Conservation (phyloP, 129 eudicot species). For the Escallonia herrerae region DNA sequence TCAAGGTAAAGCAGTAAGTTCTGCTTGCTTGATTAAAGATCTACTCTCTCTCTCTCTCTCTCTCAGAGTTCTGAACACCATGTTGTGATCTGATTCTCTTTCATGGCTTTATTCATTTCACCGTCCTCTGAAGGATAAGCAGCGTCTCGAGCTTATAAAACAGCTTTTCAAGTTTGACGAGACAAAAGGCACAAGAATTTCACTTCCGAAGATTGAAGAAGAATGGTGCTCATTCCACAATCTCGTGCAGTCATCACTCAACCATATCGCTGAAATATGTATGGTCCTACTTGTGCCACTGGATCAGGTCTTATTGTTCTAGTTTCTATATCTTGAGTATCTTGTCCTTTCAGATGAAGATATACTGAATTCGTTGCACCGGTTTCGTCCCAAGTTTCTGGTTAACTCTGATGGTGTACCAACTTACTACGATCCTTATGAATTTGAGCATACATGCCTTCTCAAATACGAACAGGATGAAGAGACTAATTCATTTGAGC, state of each 20-base stretch:
- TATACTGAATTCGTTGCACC: constrained; percentile 58
- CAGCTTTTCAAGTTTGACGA: constrained; percentile 35
- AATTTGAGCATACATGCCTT: constrained; percentile 57
- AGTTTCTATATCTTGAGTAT: constrained; percentile 9
- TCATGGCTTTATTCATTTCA: constrained; percentile 1
- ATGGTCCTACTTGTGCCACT: constrained; percentile 21
- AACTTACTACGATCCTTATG: constrained; percentile 44
- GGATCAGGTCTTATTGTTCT: constrained; percentile 1
- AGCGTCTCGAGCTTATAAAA: constrained; percentile 54
- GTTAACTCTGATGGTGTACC: constrained; percentile 51
- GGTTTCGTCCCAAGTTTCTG: constrained; percentile 71
- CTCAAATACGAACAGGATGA: constrained; percentile 27
- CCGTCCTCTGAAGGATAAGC: constrained; percentile 51
- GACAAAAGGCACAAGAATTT: constrained; percentile 11
- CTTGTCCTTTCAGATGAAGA: constrained; percentile 59
- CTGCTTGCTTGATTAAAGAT: not conserved
- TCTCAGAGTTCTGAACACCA: not conserved
- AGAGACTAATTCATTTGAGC: constrained; percentile 36
- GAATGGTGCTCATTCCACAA: constrained; percentile 84
- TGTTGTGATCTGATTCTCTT: no score
- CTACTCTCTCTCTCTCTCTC: not conserved
- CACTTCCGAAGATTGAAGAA: constrained; percentile 50
- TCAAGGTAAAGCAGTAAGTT: constrained; percentile 37
- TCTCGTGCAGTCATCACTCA: constrained; percentile 70
- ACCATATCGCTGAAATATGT: constrained; percentile 69